Conservation (phyloP, 805 yeast species). For the Ogataea nitratoaversa region DNA sequence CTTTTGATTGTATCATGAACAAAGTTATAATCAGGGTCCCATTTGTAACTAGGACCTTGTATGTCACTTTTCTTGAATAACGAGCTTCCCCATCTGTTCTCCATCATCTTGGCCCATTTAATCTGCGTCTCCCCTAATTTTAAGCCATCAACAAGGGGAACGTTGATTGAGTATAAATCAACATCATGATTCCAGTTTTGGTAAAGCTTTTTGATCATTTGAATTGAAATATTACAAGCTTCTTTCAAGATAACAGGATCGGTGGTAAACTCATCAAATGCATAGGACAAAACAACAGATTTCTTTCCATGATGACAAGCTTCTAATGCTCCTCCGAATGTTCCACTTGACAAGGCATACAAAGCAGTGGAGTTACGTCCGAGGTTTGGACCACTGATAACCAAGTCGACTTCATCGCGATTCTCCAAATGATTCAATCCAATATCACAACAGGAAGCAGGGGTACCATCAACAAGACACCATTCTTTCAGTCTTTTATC, state of each 20-base stretch:
- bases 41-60: constrained; percentile 41
- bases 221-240: constrained; percentile 62
- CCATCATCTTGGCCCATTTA: constrained; percentile 64
- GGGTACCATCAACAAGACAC: constrained; percentile 80
- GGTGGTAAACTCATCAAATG: constrained; percentile 51
- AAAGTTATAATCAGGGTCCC: constrained; percentile 71
- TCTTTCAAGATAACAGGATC: constrained; percentile 42
- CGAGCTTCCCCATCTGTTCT: constrained; percentile 64
- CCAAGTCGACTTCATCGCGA: constrained; percentile 65
- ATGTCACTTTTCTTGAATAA: constrained; percentile 2
- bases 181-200: constrained; percentile 48
- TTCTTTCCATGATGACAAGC: constrained; percentile 62
- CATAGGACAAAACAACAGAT: constrained; percentile 74
- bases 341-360: constrained; percentile 81
- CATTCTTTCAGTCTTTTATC: constrained; percentile 56
- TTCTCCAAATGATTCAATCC: constrained; percentile 65
- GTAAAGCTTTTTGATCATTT: constrained; percentile 51
- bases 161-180: constrained; percentile 71
- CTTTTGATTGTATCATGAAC: constrained; percentile 46
- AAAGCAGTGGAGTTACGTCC: constrained; percentile 85
- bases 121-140: constrained; percentile 48
- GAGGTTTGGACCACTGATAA: constrained; percentile 84
- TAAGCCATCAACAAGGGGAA: constrained; percentile 58
- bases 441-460: constrained; percentile 85
- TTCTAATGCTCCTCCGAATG: constrained; percentile 91